phyloP scores from a whole-genome alignment of 2,329 filamentous ascomycete species.

The Ascochyta viciae-villosae region DNA sequence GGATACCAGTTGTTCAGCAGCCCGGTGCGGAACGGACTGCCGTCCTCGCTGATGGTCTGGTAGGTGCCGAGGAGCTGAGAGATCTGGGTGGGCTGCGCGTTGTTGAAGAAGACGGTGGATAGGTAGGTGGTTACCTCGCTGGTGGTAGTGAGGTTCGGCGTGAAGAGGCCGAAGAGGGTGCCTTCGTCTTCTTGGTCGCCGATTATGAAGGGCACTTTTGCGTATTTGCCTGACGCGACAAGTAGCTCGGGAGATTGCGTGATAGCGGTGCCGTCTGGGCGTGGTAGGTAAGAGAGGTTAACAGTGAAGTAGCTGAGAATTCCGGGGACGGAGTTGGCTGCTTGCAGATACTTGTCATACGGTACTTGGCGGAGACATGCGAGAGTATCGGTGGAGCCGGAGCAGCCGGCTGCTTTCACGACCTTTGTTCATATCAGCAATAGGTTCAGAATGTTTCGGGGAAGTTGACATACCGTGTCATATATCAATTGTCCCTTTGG shows the following conservation, averaged over 20 bases:
- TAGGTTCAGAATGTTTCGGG: slow-evolving; percentile 39
- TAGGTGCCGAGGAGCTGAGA: slow-evolving; percentile 68
- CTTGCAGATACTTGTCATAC: slow-evolving; percentile 62
- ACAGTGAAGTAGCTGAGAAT: slow-evolving; percentile 72
- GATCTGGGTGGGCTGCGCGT: slow-evolving; percentile 61
- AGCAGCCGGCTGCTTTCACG: slow-evolving; percentile 56
- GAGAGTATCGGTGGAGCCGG: slow-evolving; percentile 51
- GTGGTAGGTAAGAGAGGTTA: slow-evolving; percentile 75
- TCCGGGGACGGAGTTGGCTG: slow-evolving; percentile 73
- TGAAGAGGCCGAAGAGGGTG: slow-evolving; percentile 75
- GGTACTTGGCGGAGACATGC: slow-evolving; percentile 56
- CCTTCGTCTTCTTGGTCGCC: slow-evolving; percentile 84
- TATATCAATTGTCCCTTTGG: slow-evolving; percentile 68
- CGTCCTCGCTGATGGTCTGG: slow-evolving; percentile 61
- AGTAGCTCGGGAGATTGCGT: slow-evolving; percentile 69
- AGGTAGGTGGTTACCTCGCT: slow-evolving; percentile 69
- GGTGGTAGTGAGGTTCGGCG: slow-evolving; percentile 70
- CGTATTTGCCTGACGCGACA: slow-evolving; percentile 60
- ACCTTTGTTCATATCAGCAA: slow-evolving; percentile 62
- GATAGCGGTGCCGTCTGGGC: slow-evolving; percentile 71
- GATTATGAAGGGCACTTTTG: slow-evolving; percentile 68
- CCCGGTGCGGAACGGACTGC: slow-evolving; percentile 75
- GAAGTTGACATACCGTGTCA: slow-evolving; percentile 51
- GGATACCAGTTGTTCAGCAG: slow-evolving; percentile 75
- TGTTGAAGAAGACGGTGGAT: slow-evolving; percentile 65